Base-by-base conservation (phyloP, 1,139 yeast genomes). In the Blastobotrys aristatus region DNA sequence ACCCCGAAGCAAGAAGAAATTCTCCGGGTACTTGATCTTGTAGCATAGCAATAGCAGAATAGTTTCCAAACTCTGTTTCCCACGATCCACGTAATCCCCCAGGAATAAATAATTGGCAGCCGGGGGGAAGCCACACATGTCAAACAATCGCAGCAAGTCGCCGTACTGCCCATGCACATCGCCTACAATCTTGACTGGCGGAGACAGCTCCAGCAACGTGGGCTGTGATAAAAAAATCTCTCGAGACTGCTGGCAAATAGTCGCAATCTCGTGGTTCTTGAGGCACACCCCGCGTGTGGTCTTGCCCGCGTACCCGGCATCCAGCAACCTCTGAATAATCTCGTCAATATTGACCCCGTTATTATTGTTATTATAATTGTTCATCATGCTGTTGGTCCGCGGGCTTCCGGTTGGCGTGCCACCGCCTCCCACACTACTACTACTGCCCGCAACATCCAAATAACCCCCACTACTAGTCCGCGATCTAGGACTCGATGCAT, bases 111-210 rank as follows among this genome's bases (percentile, higher is more conserved):
- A 92, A 65, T 92, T 92, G 17, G 96, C 80, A 53, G 86, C 80
- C 2, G 98, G 98, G n/a, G 98, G 98, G 68, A 88, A 92, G 20
- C 97, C 98, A 71, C 97, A 90, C 71, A 87, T 88, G 43, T 95
- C 89, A 67, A 92, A 92, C 57, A 92, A 76, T 56, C 97, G 78
- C 55, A 92, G 82, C 58, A 92, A 72, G 67, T 92, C 98, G 46
- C 89, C 86, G 67, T 83, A 92, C 66, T 92, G 98, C 17, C 98
- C 97, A 67, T 92, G 98, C 33, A 92, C 95, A 65, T 92, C 98
- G 40, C 97, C 98, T 5, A 90, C 97, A 35, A 92, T 90, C 67
- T 92, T 92, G 16, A 92, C 98, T 0, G 98, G 97, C 0, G 97
- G 96, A 16, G 89, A 80, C 52, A 92, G 72, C 64, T 92, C 97